Evolutionary conservation across 305 asterid genomes (phyloP).

Genomic region (Withania somnifera): DNA sequence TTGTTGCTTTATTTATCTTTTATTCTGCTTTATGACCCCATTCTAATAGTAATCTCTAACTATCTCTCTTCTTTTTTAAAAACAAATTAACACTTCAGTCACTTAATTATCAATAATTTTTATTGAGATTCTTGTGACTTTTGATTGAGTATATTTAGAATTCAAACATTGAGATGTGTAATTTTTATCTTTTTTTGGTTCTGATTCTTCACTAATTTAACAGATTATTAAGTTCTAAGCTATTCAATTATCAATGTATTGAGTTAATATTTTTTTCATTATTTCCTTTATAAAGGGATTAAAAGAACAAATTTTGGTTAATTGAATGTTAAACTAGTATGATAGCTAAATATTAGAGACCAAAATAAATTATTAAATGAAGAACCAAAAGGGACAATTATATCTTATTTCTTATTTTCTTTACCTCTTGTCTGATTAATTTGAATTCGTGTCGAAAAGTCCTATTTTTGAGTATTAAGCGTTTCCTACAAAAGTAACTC

Average conservation of each 20-base stretch:
- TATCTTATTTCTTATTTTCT: not conserved
- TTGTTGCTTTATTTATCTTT: not conserved
- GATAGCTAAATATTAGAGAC: not conserved
- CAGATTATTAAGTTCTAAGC: not conserved
- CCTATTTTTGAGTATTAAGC: no score
- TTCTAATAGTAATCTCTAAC: not conserved
- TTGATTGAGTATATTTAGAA: not conserved
- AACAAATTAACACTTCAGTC: not conserved
- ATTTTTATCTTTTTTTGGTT: not conserved
- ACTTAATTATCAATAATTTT: not conserved
- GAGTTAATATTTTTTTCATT: not conserved
- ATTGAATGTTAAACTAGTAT: not conserved
- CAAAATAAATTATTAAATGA: not conserved
- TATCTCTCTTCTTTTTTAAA: not conserved
- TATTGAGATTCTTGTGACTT: not conserved
- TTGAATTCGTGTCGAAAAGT: no score
- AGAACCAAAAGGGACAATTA: not conserved
- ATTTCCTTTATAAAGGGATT: not conserved
- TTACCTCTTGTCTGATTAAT: not conserved
- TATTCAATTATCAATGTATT: not conserved
- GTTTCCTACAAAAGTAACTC: no score
- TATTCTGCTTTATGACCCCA: slow-evolving; percentile 12
- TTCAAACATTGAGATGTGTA: not conserved
- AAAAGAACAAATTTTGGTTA: not conserved
- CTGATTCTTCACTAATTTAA: not conserved